Base-by-base conservation (phyloP, 495 filamentous ascomycete genomes). In the Tricharina praecox region DNA sequence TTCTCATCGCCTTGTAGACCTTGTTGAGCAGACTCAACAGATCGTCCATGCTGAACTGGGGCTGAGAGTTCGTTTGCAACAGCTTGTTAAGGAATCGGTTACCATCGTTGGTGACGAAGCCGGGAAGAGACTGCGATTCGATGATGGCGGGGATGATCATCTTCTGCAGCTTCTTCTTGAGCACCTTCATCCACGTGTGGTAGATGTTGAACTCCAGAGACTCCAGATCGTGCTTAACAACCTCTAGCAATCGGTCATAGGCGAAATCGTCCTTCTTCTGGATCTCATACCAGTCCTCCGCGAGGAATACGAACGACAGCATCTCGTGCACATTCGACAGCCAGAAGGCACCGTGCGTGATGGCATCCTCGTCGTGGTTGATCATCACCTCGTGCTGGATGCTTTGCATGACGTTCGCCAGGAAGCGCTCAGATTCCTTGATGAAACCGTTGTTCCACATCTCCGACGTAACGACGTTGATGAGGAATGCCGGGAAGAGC, bases 381-480 rank as follows among this genome's bases (percentile, higher is more conserved):
- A 93, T 49, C 92, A 96, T 96, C 41, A 99, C 90, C 60, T 96
- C 90, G 60, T 95, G 88, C 60, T 99, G 90, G 56, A 99, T 93
- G 16, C 84, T 92, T 62, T 96, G 90, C 90, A 99, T 99, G 54
- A 99, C 88, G 62, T 96, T 99, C 48, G 90, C 90, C 46, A 99
- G 68, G 70, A 99, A 99, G 47, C 87, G 82, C 66, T 99, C 90
- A 19, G 90, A 96, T 67, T 99, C 90, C 69, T 99, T 96, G 52
- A 99, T 92, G 61, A 93, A 99, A 21, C 90, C 90, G 58, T 99
- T 99, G 70, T 99, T 99, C 90, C 90, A 99, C 90, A 99, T 99
- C 66, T 99, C 90, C 10, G 85, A 93, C 11, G 90, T 99, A 38
- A 99, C 90, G 24, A 99, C 76, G 64, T 99, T 99, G 67, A 99